Evolutionary conservation across 2,329 filamentous ascomycete species (phyloP), one percentile per base, ranked within the genome.

Genomic region (Botrytis hyacinthi): DNA sequence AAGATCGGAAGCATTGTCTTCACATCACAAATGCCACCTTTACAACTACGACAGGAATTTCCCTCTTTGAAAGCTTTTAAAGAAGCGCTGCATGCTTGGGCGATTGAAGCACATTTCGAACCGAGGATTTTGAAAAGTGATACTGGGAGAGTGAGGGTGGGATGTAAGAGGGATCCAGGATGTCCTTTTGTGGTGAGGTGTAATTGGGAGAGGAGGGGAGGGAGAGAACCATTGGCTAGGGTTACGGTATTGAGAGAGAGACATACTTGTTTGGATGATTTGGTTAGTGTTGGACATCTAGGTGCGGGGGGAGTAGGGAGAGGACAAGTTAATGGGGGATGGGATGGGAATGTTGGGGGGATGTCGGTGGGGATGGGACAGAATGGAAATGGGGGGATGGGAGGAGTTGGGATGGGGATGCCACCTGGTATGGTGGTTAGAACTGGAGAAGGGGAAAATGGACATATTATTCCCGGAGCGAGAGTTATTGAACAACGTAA

Each of bases 31-130:
- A 81, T 81, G 80, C 79, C 80, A 44, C 77, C 80, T 3, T 75
- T 81, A n/a, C 77, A 80, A 16, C 75, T 80, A 44, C 77, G 79
- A 35, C 77, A 81, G 57, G 78, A 80, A 77, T 81, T 81, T 74
- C 80, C 80, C 5, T 78, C 79, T 16, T 75, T 81, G 0, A 80
- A 80, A 74, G 79, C 79, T 26, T 81, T 81, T 75, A 81, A 81
- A 70, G 80, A 81, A 71, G 80, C 80, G 7, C 77, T 81, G 0
- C 79, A 81, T 72, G 77, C 78, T 29, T 81, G 80, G 80, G 80
- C 80, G 44, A 81, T 81, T 74, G 80, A 81, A 74, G 78, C 78
- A 35, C 80, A 81, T 75, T 81, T 81, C 75, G 80, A 81, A 70
- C 80, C 80, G 29, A 76, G 79, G 48, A 81, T 81, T 71, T 73